Evolutionary conservation across 2,329 filamentous ascomycete species (phyloP).

Genomic region (Colletotrichum chlorophyti): DNA sequence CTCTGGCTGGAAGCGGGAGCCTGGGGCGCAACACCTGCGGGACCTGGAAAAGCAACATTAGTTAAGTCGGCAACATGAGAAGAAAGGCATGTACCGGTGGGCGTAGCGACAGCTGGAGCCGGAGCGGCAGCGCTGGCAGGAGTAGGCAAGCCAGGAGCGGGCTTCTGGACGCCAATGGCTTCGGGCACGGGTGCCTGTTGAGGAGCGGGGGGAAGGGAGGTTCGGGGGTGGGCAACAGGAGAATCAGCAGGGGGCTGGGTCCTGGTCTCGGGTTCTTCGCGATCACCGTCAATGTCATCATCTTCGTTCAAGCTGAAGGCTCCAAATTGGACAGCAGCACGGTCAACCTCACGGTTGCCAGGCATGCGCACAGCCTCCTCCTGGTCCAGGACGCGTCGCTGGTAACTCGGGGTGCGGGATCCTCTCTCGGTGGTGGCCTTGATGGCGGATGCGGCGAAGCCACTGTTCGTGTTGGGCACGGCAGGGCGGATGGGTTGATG

Average conservation of each 20-base stretch:
- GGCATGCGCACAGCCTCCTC: conserved; percentile 99
- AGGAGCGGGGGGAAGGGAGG: conserved; percentile 80
- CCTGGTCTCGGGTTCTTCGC: conserved; percentile 94
- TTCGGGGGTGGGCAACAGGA: conserved; percentile 82
- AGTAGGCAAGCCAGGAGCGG: conserved; percentile 49
- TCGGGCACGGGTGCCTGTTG: conserved; percentile 63
- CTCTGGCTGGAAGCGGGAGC: conserved; percentile 36
- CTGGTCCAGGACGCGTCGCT: conserved; percentile 89
- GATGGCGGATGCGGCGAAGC: conserved; percentile 80
- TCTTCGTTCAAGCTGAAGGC: conserved; percentile 89
- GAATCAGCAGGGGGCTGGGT: conserved; percentile 93
- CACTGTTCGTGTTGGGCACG: conserved; percentile 50
- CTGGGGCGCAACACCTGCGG: conserved; percentile 39
- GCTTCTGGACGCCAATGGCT: conserved; percentile 61
- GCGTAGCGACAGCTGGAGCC: conserved; percentile 45
- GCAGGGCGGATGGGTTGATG: conserved; percentile 63
- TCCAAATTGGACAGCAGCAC: conserved; percentile 93
- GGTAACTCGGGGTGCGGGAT: conserved; percentile 77
- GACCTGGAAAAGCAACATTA: conserved; percentile 24
- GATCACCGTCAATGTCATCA: conserved; percentile 90
- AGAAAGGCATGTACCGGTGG: conserved; percentile 39
- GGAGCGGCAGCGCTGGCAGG: conserved; percentile 49
- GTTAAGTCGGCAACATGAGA: conserved; percentile 20
- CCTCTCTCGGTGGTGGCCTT: conserved; percentile 74
- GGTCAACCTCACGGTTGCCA: conserved; percentile 92